Conservation (phyloP, 805 yeast genomes). For the Spathaspora sp. region DNA sequence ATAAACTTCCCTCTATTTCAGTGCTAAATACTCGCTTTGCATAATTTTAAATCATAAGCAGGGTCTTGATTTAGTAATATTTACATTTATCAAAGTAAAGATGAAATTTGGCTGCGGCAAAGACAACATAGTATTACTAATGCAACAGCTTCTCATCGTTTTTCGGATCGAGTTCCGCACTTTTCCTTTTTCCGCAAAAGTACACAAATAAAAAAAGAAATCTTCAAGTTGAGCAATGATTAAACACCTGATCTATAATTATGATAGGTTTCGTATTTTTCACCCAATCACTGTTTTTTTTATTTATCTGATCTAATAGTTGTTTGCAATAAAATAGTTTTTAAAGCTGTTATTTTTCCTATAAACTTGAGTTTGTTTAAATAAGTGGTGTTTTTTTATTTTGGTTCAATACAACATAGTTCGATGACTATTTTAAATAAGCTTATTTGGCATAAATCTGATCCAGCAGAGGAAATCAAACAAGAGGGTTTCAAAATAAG, state of each 20-base stretch:
- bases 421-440: slow-evolving; percentile 5
- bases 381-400: background rate
- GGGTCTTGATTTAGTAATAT: too few relatives aligned
- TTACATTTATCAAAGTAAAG: too few relatives aligned
- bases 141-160: too few relatives aligned
- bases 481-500: slow-evolving; percentile 31
- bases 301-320: background rate
- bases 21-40: too few relatives aligned
- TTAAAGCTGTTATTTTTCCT: background rate
- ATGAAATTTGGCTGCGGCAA: too few relatives aligned
- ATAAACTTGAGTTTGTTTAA: background rate
- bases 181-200: background rate
- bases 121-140: too few relatives aligned
- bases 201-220: background rate
- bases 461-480: slow-evolving; percentile 24
- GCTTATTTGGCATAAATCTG: background rate
- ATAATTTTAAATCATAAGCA: too few relatives aligned
- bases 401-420: background rate
- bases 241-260: background rate
- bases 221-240: background rate
- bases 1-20: too few relatives aligned
- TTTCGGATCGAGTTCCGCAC: too few relatives aligned
- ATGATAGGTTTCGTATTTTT: background rate
- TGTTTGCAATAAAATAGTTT: background rate
- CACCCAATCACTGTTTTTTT: background rate